Conservation (phyloP, 768 basidiomycete genomes). For the Boletus coccyginus region DNA sequence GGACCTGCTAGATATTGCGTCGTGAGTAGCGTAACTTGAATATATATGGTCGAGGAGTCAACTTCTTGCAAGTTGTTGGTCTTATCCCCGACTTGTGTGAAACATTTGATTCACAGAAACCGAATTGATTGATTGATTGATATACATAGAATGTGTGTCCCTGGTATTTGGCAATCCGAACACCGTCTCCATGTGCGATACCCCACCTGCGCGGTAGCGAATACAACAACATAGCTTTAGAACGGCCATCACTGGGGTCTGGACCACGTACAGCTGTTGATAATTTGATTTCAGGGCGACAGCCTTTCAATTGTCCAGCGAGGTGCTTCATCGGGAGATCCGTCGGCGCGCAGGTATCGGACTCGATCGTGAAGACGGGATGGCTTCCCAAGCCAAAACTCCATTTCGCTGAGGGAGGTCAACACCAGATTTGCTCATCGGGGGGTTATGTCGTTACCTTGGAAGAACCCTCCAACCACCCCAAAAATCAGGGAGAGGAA, state of each 20-base stretch:
- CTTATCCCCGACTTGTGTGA: slow-evolving; percentile 5
- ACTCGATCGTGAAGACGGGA: slow-evolving; percentile 91
- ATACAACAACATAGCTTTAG: not conserved
- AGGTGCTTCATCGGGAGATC: slow-evolving; percentile 45
- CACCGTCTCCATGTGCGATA: not conserved
- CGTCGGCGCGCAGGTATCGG: slow-evolving; percentile 60
- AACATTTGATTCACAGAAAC: not conserved
- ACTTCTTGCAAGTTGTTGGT: not conserved
- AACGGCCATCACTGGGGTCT: not conserved
- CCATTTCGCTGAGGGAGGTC: slow-evolving; percentile 68
- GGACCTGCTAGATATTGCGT: not conserved
- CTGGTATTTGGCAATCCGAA: slow-evolving; percentile 13
- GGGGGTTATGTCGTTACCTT: slow-evolving; percentile 42
- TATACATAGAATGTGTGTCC: not conserved
- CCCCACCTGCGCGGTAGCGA: not conserved
- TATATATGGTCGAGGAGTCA: not conserved
- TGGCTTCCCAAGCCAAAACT: slow-evolving; percentile 98
- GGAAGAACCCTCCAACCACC: slow-evolving; percentile 97
- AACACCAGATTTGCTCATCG: not conserved
- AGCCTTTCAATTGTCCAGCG: slow-evolving; percentile 80
- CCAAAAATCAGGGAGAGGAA: slow-evolving; percentile 90
- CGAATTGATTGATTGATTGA: not conserved
- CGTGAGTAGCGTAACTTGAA: not conserved
- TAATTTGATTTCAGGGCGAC: slow-evolving; percentile 50
- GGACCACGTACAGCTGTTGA: not conserved